phyloP scores from a whole-genome alignment of 2,329 filamentous ascomycete species.

The Aspergillus sp. region DNA sequence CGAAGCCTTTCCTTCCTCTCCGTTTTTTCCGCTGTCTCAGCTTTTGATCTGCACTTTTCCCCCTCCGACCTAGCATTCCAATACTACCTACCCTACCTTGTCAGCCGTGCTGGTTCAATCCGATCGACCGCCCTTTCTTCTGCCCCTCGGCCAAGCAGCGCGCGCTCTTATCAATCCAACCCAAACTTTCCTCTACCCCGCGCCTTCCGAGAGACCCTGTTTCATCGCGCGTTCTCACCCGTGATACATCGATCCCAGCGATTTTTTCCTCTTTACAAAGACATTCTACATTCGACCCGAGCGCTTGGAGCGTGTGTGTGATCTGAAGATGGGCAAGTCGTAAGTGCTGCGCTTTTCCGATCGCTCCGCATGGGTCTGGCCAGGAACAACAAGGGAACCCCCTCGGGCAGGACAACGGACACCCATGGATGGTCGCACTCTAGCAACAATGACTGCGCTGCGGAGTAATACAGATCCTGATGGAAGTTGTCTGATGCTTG shows the following conservation, averaged over 20 bases:
- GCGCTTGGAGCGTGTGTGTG: slow-evolving; percentile 12
- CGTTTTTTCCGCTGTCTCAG: neutral
- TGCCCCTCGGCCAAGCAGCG: slow-evolving; percentile 10
- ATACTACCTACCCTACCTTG: neutral
- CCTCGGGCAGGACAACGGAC: neutral
- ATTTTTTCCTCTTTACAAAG: neutral
- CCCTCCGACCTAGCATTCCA: neutral
- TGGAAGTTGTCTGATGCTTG: neutral
- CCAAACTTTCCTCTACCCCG: slow-evolving; percentile 20
- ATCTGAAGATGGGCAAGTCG: slow-evolving; percentile 40
- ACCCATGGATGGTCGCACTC: neutral
- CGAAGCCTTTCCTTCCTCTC: neutral
- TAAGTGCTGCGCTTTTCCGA: slow-evolving; percentile 27
- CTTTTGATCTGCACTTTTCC: neutral
- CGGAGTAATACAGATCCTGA: neutral
- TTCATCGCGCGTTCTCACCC: neutral
- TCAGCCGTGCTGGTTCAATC: neutral
- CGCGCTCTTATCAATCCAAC: slow-evolving; percentile 24
- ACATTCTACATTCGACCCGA: neutral
- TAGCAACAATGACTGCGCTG: neutral
- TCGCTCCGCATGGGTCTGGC: slow-evolving; percentile 14
- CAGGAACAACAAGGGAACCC: neutral
- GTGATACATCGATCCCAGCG: neutral
- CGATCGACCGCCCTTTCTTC: neutral
- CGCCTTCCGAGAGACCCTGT: slow-evolving; percentile 20